Base-by-base conservation (phyloP, 805 yeast genomes). In the Hanseniaspora thailandica region DNA sequence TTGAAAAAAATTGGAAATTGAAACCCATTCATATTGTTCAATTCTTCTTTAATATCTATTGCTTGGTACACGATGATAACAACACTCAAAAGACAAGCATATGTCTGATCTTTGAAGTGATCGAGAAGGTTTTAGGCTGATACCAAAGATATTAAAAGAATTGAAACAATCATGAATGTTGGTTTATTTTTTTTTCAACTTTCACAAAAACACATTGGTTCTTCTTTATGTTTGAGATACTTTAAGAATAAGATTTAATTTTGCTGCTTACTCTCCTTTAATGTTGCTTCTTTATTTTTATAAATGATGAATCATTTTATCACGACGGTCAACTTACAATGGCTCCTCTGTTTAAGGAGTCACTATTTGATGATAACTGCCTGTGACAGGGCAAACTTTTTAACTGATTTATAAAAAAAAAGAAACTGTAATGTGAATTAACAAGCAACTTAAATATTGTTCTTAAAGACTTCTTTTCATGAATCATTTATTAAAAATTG, bases 81-180 rank as follows among this genome's bases (percentile, higher is more conserved):
- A 63, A 74, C 57, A 48, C 50, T 70, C 70, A 73, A 71, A 70
- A 67, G 96, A 89, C 97, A 89, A 89, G 97, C 97, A 89, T 89
- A 89, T 89, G 95, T 88, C 97, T 82, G 95, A 88, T 54, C 57
- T 55, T 58, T 51, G 60, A 63, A 61, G 59, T 59, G 64, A 62
- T 57, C 40, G 54, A 50, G 47, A 50, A 41, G 26, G 58, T 57
- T 52, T 55, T 48, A 52, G 55, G 45, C 58, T 56, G 53, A 54
- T 54, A 45, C 53, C 49, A 19, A 1, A 54, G 47, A 55, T 55
- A 57, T 59, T 60, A 62, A n/a, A n/a, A n/a, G 63, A 61, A 64
- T 60, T 62, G 61, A 60, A 54, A 40, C 39, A 26, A n/a, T 17
- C 35, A 41, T 43, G 55, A n/a, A n/a, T n/a, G n/a, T n/a, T n/a